Evolutionary conservation across 345 rosid species (phyloP).

Genomic region (Leavenworthia alabamica): DNA sequence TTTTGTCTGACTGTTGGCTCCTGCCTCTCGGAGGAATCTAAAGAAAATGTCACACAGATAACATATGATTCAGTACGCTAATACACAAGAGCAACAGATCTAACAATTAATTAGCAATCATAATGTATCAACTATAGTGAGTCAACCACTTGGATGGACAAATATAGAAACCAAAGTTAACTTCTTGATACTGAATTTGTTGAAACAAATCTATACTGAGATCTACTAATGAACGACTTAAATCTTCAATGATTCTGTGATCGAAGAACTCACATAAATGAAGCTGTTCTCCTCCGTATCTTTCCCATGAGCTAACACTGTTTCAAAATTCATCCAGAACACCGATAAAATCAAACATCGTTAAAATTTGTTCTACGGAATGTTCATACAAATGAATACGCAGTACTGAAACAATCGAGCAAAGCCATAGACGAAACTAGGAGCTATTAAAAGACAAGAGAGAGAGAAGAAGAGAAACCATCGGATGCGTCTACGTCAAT

Average conservation of each 20-base stretch:
- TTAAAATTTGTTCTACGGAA: neutral
- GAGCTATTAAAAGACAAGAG: no score
- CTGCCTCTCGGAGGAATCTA: conserved; percentile 95
- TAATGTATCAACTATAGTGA: neutral
- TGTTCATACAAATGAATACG: neutral
- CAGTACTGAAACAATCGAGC: neutral
- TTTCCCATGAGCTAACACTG: conserved; percentile 75
- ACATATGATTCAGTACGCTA: neutral
- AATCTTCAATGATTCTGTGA: neutral
- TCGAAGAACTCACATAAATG: conserved; percentile 72
- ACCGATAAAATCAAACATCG: conserved; percentile 3
- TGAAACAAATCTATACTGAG: neutral
- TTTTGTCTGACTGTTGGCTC: conserved; percentile 70
- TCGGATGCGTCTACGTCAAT: conserved; percentile 94
- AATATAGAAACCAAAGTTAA: conserved; percentile 1
- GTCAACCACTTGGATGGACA: neutral
- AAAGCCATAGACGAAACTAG: neutral
- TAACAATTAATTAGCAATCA: neutral
- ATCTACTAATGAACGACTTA: neutral
- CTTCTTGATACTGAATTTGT: neutral
- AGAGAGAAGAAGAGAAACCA: no score
- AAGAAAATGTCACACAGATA: conserved; percentile 1
- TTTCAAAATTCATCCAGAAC: conserved; percentile 1
- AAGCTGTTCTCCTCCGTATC: conserved; percentile 77
- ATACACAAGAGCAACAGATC: neutral